phyloP scores from a whole-genome alignment of 345 rosid genomes.

The Gossypium australe region DNA sequence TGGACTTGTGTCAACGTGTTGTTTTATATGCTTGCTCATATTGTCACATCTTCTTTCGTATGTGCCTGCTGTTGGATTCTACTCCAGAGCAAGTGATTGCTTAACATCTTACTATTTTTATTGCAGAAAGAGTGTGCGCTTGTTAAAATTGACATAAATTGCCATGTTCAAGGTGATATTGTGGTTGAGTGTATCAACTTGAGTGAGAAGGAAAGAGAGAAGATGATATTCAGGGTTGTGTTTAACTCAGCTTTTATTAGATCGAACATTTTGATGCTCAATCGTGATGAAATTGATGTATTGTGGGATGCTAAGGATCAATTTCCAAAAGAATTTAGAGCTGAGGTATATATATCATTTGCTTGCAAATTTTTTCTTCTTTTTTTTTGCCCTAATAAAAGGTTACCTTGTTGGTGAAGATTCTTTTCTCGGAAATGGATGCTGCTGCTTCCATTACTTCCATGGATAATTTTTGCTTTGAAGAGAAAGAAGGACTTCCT shows the following conservation, averaged over 20 bases:
- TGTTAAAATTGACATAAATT: slow-evolving; percentile 83
- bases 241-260: slow-evolving; percentile 93
- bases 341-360: slow-evolving; percentile 58
- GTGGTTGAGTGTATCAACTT: slow-evolving; percentile 85
- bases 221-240: slow-evolving; percentile 77
- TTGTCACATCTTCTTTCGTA: neutral
- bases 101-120: slow-evolving; percentile 6
- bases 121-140: slow-evolving; percentile 79
- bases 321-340: slow-evolving; percentile 87
- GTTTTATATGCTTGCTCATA: neutral
- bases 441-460: slow-evolving; percentile 56
- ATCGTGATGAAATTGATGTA: slow-evolving; percentile 80
- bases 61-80: neutral
- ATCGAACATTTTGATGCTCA: slow-evolving; percentile 91
- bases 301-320: slow-evolving; percentile 76
- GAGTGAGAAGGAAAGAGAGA: slow-evolving; percentile 63
- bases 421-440: slow-evolving; percentile 95
- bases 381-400: slow-evolving; percentile 21
- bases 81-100: slow-evolving; percentile 1
- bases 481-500: slow-evolving; percentile 86
- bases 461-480: slow-evolving; percentile 53
- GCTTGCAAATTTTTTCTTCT: slow-evolving; percentile 2
- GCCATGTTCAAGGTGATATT: slow-evolving; percentile 83
- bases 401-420: slow-evolving; percentile 43
- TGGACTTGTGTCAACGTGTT: neutral